phyloP scores from a whole-genome alignment of 148 eudicot species.

The Vaccinium macrocarpon region DNA sequence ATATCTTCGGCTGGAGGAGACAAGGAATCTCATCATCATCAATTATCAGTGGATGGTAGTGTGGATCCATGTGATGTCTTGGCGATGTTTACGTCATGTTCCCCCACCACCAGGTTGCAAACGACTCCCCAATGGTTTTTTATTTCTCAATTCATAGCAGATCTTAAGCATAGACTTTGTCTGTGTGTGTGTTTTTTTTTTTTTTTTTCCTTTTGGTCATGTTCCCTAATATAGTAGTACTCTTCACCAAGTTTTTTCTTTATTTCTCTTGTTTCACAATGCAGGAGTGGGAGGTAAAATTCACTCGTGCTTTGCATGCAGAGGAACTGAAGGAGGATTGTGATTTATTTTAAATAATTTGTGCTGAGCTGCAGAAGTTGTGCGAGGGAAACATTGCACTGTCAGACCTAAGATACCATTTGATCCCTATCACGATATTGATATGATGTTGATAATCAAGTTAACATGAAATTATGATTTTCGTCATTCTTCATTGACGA shows the following conservation, averaged over 20 bases:
- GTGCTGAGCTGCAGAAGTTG: background rate
- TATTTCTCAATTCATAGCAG: background rate
- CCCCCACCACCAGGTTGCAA: background rate
- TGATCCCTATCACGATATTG: too few relatives aligned
- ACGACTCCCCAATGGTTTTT: background rate
- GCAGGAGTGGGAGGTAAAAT: background rate
- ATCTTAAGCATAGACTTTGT: too few relatives aligned
- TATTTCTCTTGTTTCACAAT: background rate
- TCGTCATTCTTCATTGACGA: too few relatives aligned
- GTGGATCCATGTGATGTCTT: background rate
- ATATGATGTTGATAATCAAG: too few relatives aligned
- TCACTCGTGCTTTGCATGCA: too few relatives aligned
- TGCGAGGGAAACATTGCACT: background rate
- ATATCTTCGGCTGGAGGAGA: background rate
- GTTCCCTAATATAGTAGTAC: too few relatives aligned
- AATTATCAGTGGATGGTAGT: background rate
- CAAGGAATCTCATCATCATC: constrained; percentile 10
- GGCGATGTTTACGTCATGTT: background rate
- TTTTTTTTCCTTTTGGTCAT: too few relatives aligned
- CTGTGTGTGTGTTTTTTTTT: too few relatives aligned
- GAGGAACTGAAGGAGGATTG: background rate
- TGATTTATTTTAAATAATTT: background rate
- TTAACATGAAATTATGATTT: too few relatives aligned
- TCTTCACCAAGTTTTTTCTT: too few relatives aligned
- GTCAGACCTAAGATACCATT: background rate